phyloP scores from a whole-genome alignment of 192 early-diverging fungal species.

The Kickxella alabastrina region DNA sequence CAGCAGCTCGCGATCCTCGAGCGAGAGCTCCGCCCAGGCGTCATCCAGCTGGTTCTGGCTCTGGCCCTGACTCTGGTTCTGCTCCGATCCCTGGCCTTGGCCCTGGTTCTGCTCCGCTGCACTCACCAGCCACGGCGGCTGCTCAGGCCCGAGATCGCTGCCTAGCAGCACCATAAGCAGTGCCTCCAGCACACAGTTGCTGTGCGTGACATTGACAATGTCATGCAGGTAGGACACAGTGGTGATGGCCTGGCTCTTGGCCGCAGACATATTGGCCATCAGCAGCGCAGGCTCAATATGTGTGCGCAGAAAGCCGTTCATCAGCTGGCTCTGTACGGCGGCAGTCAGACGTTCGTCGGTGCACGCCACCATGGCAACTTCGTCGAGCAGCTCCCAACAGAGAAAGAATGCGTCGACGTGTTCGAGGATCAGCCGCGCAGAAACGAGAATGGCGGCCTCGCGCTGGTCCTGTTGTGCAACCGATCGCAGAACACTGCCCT shows the following conservation, averaged over 20 bases:
- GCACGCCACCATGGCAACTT: constrained; percentile 13
- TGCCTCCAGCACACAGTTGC: constrained; percentile 32
- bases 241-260: constrained; percentile 36
- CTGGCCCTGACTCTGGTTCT: not conserved
- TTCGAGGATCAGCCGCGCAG: constrained; percentile 15
- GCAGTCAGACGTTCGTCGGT: constrained; percentile 8
- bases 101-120: not conserved
- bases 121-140: not conserved
- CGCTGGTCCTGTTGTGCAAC: constrained; percentile 25
- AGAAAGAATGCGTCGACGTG: constrained; percentile 46
- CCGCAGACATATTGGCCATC: constrained; percentile 9
- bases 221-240: constrained; percentile 39
- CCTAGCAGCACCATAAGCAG: constrained; percentile 42
- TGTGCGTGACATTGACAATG: constrained; percentile 31
- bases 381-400: constrained; percentile 50
- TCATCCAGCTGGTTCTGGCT: not conserved
- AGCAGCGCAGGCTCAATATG: constrained; percentile 38
- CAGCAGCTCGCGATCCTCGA: constrained; percentile 36
- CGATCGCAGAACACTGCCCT: constrained; percentile 14
- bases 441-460: constrained; percentile 14
- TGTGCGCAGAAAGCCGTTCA: constrained; percentile 31
- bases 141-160: constrained; percentile 29
- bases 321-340: constrained; percentile 38
- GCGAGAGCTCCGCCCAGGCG: constrained; percentile 4
- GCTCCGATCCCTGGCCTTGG: not conserved